Evolutionary conservation across 495 filamentous ascomycete genomes (phyloP).

Genomic region (Lindgomyces ingoldianus): DNA sequence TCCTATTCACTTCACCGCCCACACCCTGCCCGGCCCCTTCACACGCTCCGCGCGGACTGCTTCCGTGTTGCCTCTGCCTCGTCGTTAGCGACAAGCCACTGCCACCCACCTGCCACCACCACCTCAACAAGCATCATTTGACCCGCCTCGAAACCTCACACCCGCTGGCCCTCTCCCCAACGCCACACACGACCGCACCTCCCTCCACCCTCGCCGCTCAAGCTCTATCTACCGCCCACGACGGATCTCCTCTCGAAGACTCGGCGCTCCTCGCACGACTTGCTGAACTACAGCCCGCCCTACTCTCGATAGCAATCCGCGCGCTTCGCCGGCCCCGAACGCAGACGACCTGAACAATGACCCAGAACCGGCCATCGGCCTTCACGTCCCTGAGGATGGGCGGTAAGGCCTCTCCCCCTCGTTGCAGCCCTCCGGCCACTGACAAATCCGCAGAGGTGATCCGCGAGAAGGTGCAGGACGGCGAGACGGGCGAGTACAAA

Average conservation of each 20-base stretch:
- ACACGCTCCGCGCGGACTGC: not conserved
- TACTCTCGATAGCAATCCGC: conserved; percentile 48
- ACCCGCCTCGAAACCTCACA: conserved; percentile 20
- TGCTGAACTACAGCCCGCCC: conserved; percentile 53
- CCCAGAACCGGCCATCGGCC: conserved; percentile 71
- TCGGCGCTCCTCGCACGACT: conserved; percentile 47
- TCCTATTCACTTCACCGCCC: not conserved
- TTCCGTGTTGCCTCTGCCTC: conserved; percentile 6
- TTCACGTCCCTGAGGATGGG: conserved; percentile 81
- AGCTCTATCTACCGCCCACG: conserved; percentile 47
- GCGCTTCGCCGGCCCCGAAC: conserved; percentile 17
- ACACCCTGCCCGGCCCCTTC: not conserved
- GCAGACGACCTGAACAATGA: conserved; percentile 54
- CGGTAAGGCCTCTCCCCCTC: conserved; percentile 57
- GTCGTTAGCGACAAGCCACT: conserved; percentile 26
- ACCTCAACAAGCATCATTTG: conserved; percentile 17
- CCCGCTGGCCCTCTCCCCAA: conserved; percentile 4
- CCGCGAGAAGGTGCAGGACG: conserved; percentile 98
- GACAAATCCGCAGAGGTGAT: conserved; percentile 74
- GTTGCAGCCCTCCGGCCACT: conserved; percentile 12
- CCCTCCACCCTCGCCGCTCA: conserved; percentile 1
- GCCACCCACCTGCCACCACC: conserved; percentile 26
- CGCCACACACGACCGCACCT: conserved; percentile 16
- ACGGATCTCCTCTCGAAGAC: conserved; percentile 53
- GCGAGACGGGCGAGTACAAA: conserved; percentile 89